phyloP scores from a whole-genome alignment of 164 flowering plant species.

The Platanus orientalis region DNA sequence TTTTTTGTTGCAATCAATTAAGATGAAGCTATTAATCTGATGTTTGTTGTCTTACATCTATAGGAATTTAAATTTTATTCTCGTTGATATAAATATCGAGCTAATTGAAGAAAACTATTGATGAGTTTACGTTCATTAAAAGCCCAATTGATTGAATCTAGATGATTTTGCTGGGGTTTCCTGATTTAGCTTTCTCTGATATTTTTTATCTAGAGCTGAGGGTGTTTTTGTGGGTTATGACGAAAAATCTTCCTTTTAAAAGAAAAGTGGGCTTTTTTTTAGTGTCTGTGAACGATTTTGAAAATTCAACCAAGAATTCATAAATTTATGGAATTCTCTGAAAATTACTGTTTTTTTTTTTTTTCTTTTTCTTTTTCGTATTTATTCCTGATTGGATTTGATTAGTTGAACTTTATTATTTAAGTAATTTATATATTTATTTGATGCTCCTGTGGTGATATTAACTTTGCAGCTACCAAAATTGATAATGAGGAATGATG shows the following conservation, averaged over 20 bases:
- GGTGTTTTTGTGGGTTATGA: neutral
- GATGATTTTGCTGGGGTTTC: neutral
- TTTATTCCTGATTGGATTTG: neutral
- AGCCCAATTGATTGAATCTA: neutral
- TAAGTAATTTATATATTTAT: neutral
- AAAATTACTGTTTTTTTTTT: too few relatives aligned
- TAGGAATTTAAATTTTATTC: neutral
- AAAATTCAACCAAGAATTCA: neutral
- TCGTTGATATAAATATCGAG: neutral
- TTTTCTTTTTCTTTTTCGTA: neutral
- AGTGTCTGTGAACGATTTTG: neutral
- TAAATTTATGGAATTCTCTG: neutral
- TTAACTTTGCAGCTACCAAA: too few relatives aligned
- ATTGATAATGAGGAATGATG: too few relatives aligned
- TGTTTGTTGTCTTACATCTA: neutral
- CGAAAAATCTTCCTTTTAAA: neutral
- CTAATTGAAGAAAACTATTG: neutral
- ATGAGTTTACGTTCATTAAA: neutral
- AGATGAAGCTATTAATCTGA: neutral
- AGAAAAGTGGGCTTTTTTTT: neutral
- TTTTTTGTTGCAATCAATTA: neutral
- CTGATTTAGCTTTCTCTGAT: neutral
- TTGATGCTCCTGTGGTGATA: neutral
- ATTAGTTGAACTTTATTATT: neutral
- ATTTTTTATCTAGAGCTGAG: neutral